Conservation (phyloP, 257 asterid species). For the Penstemon davidsonii region DNA sequence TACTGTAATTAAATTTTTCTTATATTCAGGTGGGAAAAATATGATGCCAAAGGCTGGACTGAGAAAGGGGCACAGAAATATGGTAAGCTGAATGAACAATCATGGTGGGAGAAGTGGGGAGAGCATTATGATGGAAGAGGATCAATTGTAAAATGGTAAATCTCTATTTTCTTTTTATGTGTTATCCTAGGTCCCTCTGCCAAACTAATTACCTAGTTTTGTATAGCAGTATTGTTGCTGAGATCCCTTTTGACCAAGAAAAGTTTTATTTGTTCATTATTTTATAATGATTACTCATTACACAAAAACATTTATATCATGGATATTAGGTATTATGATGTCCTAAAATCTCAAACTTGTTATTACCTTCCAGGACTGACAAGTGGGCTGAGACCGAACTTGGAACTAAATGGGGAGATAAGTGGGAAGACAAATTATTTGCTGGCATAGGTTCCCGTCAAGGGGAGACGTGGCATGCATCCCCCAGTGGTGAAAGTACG, state of each 20-base stretch:
- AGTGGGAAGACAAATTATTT: slow-evolving; percentile 98
- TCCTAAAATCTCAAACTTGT: slow-evolving; percentile 18
- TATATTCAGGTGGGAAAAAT: slow-evolving; percentile 94
- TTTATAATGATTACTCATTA: no score
- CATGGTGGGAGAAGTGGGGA: slow-evolving; percentile 99
- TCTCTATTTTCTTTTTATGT: background rate
- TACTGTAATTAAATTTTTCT: background rate
- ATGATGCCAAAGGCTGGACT: slow-evolving; percentile 98
- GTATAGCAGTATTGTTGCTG: no score
- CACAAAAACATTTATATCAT: no score
- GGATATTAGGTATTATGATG: background rate
- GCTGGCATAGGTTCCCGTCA: slow-evolving; percentile 94
- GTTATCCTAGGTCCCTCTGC: no score
- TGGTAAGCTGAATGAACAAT: slow-evolving; percentile 92
- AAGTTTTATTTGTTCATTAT: no score
- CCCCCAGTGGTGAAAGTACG: slow-evolving; percentile 78
- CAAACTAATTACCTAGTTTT: no score
- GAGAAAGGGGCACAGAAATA: slow-evolving; percentile 98
- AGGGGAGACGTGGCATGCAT: slow-evolving; percentile 98
- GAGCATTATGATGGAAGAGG: slow-evolving; percentile 98
- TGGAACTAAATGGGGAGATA: slow-evolving; percentile 99
- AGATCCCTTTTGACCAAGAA: no score
- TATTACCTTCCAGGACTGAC: slow-evolving; percentile 73
- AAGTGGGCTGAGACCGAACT: slow-evolving; percentile 99
- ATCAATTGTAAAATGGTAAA: slow-evolving; percentile 90